Evolutionary conservation across 2,329 filamentous ascomycete genomes (phyloP).

Genomic region (Diaporthe sp.): DNA sequence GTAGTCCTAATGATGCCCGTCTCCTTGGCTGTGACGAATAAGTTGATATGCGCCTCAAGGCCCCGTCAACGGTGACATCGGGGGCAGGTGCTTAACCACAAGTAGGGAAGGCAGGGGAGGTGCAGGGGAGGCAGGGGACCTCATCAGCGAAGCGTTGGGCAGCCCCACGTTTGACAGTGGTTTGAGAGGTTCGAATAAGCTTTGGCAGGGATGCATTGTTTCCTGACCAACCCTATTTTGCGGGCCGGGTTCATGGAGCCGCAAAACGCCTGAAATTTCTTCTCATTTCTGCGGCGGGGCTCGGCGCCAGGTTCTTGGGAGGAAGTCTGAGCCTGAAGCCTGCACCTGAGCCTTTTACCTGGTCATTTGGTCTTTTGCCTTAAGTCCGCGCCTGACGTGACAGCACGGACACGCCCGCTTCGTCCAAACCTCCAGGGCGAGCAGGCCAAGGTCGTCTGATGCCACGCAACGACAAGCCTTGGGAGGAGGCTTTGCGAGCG

Average conservation of each 20-base stretch:
- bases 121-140: neutral
- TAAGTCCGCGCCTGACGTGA: neutral
- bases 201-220: conserved; percentile 21
- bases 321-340: conserved; percentile 8
- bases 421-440: conserved; percentile 15
- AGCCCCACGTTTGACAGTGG: conserved; percentile 30
- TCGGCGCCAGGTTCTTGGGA: conserved; percentile 8
- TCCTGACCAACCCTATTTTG: conserved; percentile 16
- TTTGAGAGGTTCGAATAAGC: conserved; percentile 33
- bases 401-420: conserved; percentile 14
- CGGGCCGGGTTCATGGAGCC: conserved; percentile 20
- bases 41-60: conserved; percentile 9
- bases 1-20: neutral
- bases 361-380: neutral
- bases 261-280: conserved; percentile 16
- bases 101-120: neutral
- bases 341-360: neutral
- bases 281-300: conserved; percentile 28
- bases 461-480: neutral
- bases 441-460: conserved; percentile 7
- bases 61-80: conserved; percentile 25
- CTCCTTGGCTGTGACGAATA: conserved; percentile 28
- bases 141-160: neutral
- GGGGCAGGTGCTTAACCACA: neutral
- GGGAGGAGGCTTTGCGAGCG: neutral